Evolutionary conservation across 2,329 filamentous ascomycete genomes (phyloP).

Genomic region (Cordyceps militaris): DNA sequence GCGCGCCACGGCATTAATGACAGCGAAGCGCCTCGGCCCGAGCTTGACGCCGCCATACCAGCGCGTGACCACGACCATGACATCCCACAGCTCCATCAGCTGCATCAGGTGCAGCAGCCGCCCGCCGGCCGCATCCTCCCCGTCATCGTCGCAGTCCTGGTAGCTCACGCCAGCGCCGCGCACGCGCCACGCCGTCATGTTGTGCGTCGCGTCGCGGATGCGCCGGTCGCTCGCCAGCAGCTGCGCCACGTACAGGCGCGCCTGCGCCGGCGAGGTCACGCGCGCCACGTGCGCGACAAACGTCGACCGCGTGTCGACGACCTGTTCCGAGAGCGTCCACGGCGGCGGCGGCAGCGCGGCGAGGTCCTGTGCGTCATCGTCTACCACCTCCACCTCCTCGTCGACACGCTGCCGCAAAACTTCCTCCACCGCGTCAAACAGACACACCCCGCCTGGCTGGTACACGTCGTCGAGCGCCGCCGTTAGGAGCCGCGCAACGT

Average conservation of each 20-base stretch:
- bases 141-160: slow-evolving; percentile 94
- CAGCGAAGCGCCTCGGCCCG: slow-evolving; percentile 79
- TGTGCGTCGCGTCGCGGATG: slow-evolving; percentile 82
- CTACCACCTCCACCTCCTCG: background rate
- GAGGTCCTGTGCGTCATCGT: slow-evolving; percentile 17
- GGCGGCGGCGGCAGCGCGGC: slow-evolving; percentile 32
- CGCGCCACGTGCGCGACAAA: slow-evolving; percentile 73
- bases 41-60: slow-evolving; percentile 94
- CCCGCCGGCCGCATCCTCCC: slow-evolving; percentile 84
- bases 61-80: slow-evolving; percentile 83
- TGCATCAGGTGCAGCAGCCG: slow-evolving; percentile 86
- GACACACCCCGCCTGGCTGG: slow-evolving; percentile 64
- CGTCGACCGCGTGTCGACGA: slow-evolving; percentile 77
- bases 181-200: slow-evolving; percentile 92
- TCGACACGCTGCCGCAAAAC: slow-evolving; percentile 36
- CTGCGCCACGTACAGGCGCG: slow-evolving; percentile 63
- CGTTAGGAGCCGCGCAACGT: slow-evolving; percentile 63
- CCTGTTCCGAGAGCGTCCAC: slow-evolving; percentile 68
- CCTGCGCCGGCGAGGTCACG: slow-evolving; percentile 64
- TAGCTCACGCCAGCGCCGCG: slow-evolving; percentile 48
- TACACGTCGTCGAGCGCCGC: slow-evolving; percentile 62
- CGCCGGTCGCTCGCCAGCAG: slow-evolving; percentile 78
- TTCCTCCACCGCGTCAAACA: slow-evolving; percentile 88
- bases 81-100: slow-evolving; percentile 88
- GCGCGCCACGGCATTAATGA: slow-evolving; percentile 81